Conservation (phyloP, 2,329 filamentous ascomycete species). For the Diaporthe helianthi region DNA sequence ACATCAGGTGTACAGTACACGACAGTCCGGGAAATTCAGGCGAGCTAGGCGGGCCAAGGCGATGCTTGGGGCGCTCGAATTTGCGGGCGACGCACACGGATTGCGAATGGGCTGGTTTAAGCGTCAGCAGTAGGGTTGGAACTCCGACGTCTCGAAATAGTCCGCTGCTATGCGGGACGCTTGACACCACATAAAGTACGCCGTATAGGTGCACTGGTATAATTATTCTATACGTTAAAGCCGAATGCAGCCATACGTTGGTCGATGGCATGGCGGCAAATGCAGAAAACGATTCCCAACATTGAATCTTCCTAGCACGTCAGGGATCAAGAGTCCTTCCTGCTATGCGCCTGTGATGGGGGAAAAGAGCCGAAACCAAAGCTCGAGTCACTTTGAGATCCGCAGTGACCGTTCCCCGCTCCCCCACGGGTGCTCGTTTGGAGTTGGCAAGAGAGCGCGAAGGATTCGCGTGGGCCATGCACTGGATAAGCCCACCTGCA, state of each 20-base stretch:
- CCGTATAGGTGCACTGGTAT: constrained; percentile 1
- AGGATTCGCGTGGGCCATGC: constrained; percentile 24
- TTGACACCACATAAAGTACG: background rate
- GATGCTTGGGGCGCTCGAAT: constrained; percentile 14
- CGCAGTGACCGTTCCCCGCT: constrained; percentile 2
- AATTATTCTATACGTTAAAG: constrained; percentile 25
- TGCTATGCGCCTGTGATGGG: background rate
- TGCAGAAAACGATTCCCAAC: constrained; percentile 13
- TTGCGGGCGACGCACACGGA: background rate
- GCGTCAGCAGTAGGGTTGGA: constrained; percentile 17
- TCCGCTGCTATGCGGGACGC: background rate
- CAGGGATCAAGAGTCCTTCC: background rate
- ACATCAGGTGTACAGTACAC: constrained; percentile 1
- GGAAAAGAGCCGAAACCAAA: background rate
- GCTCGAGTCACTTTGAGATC: background rate
- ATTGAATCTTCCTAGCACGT: background rate
- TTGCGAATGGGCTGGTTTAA: constrained; percentile 1
- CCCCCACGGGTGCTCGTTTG: background rate
- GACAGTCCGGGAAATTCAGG: background rate
- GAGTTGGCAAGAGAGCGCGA: constrained; percentile 19
- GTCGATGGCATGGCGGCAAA: constrained; percentile 18
- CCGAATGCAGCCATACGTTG: constrained; percentile 8
- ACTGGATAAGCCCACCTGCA: constrained; percentile 20
- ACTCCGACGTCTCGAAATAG: constrained; percentile 5
- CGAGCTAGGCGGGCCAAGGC: constrained; percentile 1